Evolutionary conservation across 2,329 filamentous ascomycete species (phyloP).

Genomic region (Hymenoscyphus infarciens): DNA sequence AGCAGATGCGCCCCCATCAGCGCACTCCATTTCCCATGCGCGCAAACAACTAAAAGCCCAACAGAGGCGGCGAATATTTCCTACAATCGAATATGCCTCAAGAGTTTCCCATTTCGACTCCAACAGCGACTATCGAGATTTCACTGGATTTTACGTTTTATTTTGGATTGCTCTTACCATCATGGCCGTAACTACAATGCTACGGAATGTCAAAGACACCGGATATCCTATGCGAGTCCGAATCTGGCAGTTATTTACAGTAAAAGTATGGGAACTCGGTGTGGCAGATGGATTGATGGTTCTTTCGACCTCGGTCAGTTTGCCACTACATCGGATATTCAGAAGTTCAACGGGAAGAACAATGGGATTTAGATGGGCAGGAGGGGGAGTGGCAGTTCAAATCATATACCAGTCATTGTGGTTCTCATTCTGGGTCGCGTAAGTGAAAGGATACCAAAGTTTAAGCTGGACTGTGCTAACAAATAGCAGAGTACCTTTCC

Average conservation of each 20-base stretch:
- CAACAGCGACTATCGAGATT: slow-evolving; percentile 85
- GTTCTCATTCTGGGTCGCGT: slow-evolving; percentile 77
- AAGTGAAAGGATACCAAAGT: slow-evolving; percentile 29
- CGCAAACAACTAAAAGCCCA: slow-evolving; percentile 79
- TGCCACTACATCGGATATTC: slow-evolving; percentile 71
- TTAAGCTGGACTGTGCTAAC: slow-evolving; percentile 23
- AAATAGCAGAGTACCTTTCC: slow-evolving; percentile 64
- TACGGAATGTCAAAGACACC: slow-evolving; percentile 91
- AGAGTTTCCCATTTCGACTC: slow-evolving; percentile 96
- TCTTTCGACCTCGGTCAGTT: slow-evolving; percentile 62
- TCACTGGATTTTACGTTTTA: slow-evolving; percentile 94
- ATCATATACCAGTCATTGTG: slow-evolving; percentile 76
- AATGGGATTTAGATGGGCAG: slow-evolving; percentile 65
- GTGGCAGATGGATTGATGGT: slow-evolving; percentile 86
- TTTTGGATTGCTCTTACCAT: slow-evolving; percentile 98
- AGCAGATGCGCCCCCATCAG: slow-evolving; percentile 87
- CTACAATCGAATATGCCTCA: slow-evolving; percentile 85
- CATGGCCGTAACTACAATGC: slow-evolving; percentile 92
- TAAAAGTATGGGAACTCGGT: slow-evolving; percentile 84
- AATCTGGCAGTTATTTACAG: slow-evolving; percentile 84
- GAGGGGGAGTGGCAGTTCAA: slow-evolving; percentile 76
- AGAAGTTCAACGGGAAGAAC: slow-evolving; percentile 49
- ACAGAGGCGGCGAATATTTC: slow-evolving; percentile 81
- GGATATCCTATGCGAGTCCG: slow-evolving; percentile 79
- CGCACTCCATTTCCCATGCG: slow-evolving; percentile 78